phyloP scores from a whole-genome alignment of 768 basidiomycete genomes.

The Favolaschia claudopus region DNA sequence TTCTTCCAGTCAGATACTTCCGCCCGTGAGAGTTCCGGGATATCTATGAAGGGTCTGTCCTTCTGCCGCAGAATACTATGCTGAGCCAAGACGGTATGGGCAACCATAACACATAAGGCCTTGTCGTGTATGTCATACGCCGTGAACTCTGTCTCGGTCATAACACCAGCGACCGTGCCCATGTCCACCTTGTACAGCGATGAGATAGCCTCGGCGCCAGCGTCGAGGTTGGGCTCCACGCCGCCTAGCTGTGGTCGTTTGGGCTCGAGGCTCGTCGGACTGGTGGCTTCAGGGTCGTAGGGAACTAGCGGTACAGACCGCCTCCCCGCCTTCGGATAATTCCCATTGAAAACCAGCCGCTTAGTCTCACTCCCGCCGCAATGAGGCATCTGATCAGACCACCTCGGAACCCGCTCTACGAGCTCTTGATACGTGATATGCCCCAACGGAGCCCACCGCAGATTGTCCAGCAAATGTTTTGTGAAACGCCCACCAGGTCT shows the following conservation, averaged over 20 bases:
- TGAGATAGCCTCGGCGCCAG: neutral
- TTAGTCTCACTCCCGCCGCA: neutral
- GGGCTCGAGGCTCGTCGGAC: too few species aligned
- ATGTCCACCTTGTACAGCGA: too few species aligned
- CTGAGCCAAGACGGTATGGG: neutral
- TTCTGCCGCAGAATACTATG: neutral
- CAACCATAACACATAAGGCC: neutral
- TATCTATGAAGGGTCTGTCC: neutral
- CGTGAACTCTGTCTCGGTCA: slow-evolving; percentile 2
- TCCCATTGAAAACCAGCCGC: neutral
- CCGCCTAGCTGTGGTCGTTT: too few species aligned
- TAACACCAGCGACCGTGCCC: slow-evolving; percentile 13
- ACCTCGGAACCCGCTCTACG: neutral
- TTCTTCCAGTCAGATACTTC: slow-evolving; percentile 1
- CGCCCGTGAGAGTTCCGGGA: neutral
- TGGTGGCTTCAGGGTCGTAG: too few species aligned
- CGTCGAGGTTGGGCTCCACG: too few species aligned
- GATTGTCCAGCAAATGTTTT: neutral
- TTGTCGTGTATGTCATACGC: neutral
- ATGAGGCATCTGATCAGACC: neutral
- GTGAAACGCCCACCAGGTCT: neutral
- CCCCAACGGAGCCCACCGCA: neutral
- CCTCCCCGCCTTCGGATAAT: neutral
- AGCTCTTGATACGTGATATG: neutral
- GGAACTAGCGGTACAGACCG: neutral